These are phyloP conservation scores for Anacardium occidentale DNA, from an alignment of 345 rosid genomes.

Conservation along the genomic window DNA sequence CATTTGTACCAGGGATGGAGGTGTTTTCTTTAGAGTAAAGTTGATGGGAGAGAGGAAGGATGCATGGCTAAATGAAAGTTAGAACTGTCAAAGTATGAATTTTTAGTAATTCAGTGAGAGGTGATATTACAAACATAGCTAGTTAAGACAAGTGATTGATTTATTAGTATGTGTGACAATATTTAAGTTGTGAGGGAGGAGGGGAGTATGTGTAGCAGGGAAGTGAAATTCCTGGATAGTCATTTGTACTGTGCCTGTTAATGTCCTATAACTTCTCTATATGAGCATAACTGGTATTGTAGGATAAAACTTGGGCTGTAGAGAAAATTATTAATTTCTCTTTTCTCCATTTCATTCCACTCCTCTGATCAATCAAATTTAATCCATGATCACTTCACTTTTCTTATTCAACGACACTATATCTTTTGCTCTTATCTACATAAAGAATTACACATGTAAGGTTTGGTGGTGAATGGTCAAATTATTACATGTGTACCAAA, in stretches of 20 bases:
- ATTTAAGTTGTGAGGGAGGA: neutral
- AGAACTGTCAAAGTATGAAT: neutral
- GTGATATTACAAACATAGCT: neutral
- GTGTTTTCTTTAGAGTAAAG: too few relatives aligned
- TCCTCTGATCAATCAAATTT: neutral
- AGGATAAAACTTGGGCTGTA: neutral
- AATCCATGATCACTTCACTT: neutral
- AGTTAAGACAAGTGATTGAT: neutral
- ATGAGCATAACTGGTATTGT: neutral
- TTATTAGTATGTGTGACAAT: neutral
- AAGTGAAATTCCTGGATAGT: neutral
- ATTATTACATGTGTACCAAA: neutral
- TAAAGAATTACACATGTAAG: neutral
- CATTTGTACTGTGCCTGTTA: too few relatives aligned
- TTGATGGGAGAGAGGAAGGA: too few relatives aligned
- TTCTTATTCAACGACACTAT: too few relatives aligned
- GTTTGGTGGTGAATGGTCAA: neutral
- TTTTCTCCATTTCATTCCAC: neutral
- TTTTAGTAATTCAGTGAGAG: neutral
- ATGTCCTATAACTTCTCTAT: neutral
- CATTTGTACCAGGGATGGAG: too few relatives aligned
- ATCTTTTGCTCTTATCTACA: neutral
- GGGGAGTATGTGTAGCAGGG: neutral
- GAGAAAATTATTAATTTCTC: neutral
- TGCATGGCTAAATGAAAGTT: neutral